Evolutionary conservation across 78 protist species (phyloP), one percentile per base, ranked within the genome.

Genomic region (Anaeramoeba ignava): DNA sequence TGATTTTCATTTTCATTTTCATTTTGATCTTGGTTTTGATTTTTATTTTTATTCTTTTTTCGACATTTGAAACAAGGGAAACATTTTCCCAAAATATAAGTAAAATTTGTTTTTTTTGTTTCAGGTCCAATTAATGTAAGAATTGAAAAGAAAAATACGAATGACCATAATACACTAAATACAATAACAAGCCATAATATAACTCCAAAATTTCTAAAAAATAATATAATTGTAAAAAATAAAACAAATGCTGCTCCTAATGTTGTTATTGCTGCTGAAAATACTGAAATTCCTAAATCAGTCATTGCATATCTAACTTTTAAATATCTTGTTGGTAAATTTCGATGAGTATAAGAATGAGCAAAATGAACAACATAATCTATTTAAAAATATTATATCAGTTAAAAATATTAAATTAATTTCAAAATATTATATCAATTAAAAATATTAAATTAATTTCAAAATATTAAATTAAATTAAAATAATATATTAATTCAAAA

Each of bases 161-260:
- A 37, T 78, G 89, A 82, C 38, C 79, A 82, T 38, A 81, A 2
- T 17, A 27, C 31, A 27, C 84, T 39, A 73, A 81, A 82, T 41
- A 78, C 31, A 41, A 87, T 68, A 41, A 83, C 80, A 39, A 82
- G 1, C 40, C 38, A 2, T 79, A 87, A 2, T 38, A 87, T 34
- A 2, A 37, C 12, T 41, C 89, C 89, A 39, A 87, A 87, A 79
- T 78, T 80, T 68, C n/a, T 37, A 38, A 85, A 85, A n/a, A 80
- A 81, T 33, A n/a, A 78, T 39, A 87, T 3, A 3, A 39, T 23
- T 39, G 79, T n/a, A 39, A 17, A 37, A 42, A 82, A 82, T 33
- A 87, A 33, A 39, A 83, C 31, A n/a, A 82, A 2, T 17, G 82
- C 34, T 31, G 89, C 40, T 3, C 81, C 79, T 31, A 54, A 3